Conservation (phyloP, 345 rosid genomes). For the Hibiscus syriacus region DNA sequence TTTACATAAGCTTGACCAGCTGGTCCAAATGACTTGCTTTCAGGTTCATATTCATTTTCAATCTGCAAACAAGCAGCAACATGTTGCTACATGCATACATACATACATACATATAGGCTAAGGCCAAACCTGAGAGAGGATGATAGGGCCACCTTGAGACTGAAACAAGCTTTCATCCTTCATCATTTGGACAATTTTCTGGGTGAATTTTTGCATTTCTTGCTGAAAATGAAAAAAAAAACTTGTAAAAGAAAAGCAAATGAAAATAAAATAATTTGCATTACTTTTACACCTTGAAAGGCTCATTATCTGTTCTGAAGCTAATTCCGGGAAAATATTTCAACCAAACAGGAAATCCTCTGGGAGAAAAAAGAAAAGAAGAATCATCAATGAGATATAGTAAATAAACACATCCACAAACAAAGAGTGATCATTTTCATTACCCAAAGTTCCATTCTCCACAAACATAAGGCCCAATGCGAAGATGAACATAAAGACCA, state of each 20-base stretch:
- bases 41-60: constrained; percentile 60
- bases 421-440: neutral
- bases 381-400: neutral
- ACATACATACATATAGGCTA: neutral
- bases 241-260: neutral
- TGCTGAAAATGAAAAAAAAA: constrained; percentile 20
- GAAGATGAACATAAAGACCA: constrained; percentile 55
- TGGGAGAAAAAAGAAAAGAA: constrained; percentile 10
- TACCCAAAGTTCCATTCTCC: constrained; percentile 83
- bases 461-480: constrained; percentile 69
- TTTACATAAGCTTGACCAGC: constrained; percentile 48
- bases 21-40: constrained; percentile 30
- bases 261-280: neutral
- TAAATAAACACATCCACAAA: neutral
- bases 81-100: neutral
- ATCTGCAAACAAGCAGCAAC: constrained; percentile 26
- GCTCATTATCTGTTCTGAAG: constrained; percentile 79
- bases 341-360: constrained; percentile 87
- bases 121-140: constrained; percentile 64
- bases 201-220: constrained; percentile 64
- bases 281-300: constrained; percentile 53
- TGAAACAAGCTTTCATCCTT: constrained; percentile 55
- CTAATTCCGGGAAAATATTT: constrained; percentile 73
- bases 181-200: constrained; percentile 76
- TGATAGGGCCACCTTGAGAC: constrained; percentile 86